Evolutionary conservation across 2,329 filamentous ascomycete genomes (phyloP).

Genomic region (Akanthomyces muscarius): DNA sequence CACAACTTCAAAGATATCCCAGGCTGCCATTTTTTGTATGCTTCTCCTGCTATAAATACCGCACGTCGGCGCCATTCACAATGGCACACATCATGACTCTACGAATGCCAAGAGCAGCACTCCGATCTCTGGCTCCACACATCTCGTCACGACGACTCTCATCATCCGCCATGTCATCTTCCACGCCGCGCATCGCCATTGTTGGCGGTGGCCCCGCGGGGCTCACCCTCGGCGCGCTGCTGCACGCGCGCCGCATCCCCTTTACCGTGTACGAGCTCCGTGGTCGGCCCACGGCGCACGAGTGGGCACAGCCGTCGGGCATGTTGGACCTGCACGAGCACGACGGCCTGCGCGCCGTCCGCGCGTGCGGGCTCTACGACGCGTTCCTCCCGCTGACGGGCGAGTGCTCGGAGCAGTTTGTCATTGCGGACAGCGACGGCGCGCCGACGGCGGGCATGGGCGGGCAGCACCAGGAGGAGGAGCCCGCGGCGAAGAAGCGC

Average conservation of each 20-base stretch:
- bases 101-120: neutral
- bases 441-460: conserved; percentile 19
- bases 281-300: conserved; percentile 23
- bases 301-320: conserved; percentile 32
- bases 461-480: neutral
- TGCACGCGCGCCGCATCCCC: conserved; percentile 36
- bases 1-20: no score
- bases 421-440: conserved; percentile 30
- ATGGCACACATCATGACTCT: neutral
- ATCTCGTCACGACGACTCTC: neutral
- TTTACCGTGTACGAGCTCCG: conserved; percentile 36
- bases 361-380: conserved; percentile 48
- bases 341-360: conserved; percentile 42
- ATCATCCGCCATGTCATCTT: neutral
- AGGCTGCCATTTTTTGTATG: neutral
- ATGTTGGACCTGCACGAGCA: conserved; percentile 47
- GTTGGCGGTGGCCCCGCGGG: conserved; percentile 44
- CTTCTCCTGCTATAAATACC: neutral
- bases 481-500: neutral
- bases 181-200: conserved; percentile 36
- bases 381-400: conserved; percentile 65
- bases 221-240: conserved; percentile 44
- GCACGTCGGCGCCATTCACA: neutral
- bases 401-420: conserved; percentile 39
- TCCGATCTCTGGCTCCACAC: neutral